Base-by-base conservation (phyloP, 306 rosid species). In the Senna siamea region DNA sequence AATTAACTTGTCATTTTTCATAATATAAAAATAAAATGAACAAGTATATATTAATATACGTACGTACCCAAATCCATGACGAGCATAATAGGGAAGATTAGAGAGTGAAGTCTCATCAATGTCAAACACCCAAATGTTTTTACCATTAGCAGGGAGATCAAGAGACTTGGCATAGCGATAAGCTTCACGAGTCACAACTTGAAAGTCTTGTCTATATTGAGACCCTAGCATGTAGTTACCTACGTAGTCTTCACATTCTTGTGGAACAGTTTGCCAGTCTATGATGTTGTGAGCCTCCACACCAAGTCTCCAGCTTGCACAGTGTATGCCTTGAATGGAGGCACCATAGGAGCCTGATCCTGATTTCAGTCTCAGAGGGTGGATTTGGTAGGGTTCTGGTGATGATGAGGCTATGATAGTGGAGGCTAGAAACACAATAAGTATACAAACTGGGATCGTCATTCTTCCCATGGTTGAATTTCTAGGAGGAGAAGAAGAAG, bases 261-360 rank as follows among this genome's bases (percentile, higher is more conserved):
- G 0, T 0, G 96, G 96, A 18, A 84, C 46, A 1, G 82, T 80
- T 51, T 41, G 22, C 80, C 78, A 90, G 0, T 67, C 52, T 0
- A 74, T 69, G 20, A 88, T 9, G 69, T 86, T 90, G 80, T 77
- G 81, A 5, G 85, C 72, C 74, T 90, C 96, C 22, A 80, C 88
- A 2, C 66, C 93, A n/a, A 90, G 73, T 17, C 89, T 76, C 93
- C 93, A 90, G 72, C 91, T 90, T 6, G 53, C 56, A 47, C 96
- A 90, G 2, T 78, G 70, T 1, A 82, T 5, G 0, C 76, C 79
- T 0, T 43, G 35, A 35, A 82, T 11, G 12, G 13, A 22, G 62
- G 41, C 12, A 4, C 85, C 89, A 3, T n/a, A 22, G 0, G 23
- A 7, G 13, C 80, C 73, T 0, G 46, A 9, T 0, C 81, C 88